Percentiles rank a stretch among this genome's conserved stretches.
These are phyloP conservation scores for Cladosporium austrohemisphaericum DNA, from an alignment of 2,329 filamentous ascomycete species.

Conservation along the genomic window DNA sequence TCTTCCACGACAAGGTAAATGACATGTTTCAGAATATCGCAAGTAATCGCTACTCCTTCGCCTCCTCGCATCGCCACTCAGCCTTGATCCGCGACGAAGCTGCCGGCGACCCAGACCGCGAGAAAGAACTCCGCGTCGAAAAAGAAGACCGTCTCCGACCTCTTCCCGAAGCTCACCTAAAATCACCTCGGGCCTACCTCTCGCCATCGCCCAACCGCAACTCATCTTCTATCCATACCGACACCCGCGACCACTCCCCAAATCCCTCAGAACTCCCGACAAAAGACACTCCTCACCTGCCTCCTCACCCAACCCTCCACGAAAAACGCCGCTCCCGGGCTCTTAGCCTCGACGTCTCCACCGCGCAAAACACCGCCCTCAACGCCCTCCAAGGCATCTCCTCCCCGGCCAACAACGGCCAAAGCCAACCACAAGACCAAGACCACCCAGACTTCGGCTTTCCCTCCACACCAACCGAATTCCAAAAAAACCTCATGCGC, in stretches of 20 bases:
- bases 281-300: slow-evolving; percentile 28
- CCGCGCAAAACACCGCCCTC: slow-evolving; percentile 38
- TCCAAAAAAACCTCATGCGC: slow-evolving; percentile 85
- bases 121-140: slow-evolving; percentile 74
- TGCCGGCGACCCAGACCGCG: slow-evolving; percentile 70
- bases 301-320: slow-evolving; percentile 34
- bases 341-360: slow-evolving; percentile 28
- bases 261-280: slow-evolving; percentile 12
- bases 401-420: slow-evolving; percentile 13
- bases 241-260: slow-evolving; percentile 14
- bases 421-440: slow-evolving; percentile 17
- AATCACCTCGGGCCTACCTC: slow-evolving; percentile 27
- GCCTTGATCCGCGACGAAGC: slow-evolving; percentile 79
- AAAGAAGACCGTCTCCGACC: slow-evolving; percentile 82
- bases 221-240: slow-evolving; percentile 42
- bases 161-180: slow-evolving; percentile 58
- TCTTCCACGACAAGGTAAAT: slow-evolving; percentile 82
- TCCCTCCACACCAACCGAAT: slow-evolving; percentile 76
- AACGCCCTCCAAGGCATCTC: slow-evolving; percentile 13
- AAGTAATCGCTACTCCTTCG: slow-evolving; percentile 57
- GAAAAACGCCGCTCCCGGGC: slow-evolving; percentile 40
- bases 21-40: slow-evolving; percentile 83
- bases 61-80: slow-evolving; percentile 62
- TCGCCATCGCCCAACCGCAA: slow-evolving; percentile 39
- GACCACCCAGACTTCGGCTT: slow-evolving; percentile 58